Conservation (phyloP, 371 early-diverging fungal species). For the Apophysomyces trapeziformis region DNA sequence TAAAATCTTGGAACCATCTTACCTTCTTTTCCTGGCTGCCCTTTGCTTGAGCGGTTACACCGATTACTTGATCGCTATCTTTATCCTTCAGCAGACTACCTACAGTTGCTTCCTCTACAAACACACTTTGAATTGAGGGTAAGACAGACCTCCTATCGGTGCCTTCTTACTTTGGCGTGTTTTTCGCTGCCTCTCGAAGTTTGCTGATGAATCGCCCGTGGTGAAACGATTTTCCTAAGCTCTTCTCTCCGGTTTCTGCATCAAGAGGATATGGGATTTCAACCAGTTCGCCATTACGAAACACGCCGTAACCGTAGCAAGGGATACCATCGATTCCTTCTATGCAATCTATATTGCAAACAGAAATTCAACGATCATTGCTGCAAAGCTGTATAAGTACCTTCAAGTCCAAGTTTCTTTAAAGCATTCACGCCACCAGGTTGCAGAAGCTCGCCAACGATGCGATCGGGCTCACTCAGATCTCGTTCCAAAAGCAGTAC, state of each 20-base stretch:
- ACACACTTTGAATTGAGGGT: slow-evolving; percentile 54
- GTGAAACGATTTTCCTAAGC: slow-evolving; percentile 85
- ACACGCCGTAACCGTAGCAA: slow-evolving; percentile 86
- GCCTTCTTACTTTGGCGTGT: slow-evolving; percentile 57
- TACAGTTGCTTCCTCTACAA: slow-evolving; percentile 78
- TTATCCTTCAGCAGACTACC: slow-evolving; percentile 56
- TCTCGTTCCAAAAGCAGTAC: slow-evolving; percentile 83
- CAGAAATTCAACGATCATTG: background rate
- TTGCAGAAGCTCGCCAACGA: slow-evolving; percentile 94
- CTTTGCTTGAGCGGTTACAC: slow-evolving; percentile 45
- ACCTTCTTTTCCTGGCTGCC: slow-evolving; percentile 33
- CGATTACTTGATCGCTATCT: slow-evolving; percentile 49
- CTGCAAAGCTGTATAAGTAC: slow-evolving; percentile 19
- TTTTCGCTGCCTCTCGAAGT: slow-evolving; percentile 73
- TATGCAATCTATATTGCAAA: slow-evolving; percentile 65
- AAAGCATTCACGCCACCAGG: slow-evolving; percentile 89
- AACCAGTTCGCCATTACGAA: slow-evolving; percentile 56
- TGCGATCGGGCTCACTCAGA: slow-evolving; percentile 89
- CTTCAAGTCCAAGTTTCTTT: slow-evolving; percentile 70
- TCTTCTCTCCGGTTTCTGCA: slow-evolving; percentile 48
- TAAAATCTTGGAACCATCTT: background rate
- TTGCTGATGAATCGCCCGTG: slow-evolving; percentile 93
- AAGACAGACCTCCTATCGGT: background rate
- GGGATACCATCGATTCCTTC: slow-evolving; percentile 88
- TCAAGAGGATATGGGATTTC: slow-evolving; percentile 67